Evolutionary conservation across 2,329 filamentous ascomycete species (phyloP).

Genomic region (Whalleya microplaca): DNA sequence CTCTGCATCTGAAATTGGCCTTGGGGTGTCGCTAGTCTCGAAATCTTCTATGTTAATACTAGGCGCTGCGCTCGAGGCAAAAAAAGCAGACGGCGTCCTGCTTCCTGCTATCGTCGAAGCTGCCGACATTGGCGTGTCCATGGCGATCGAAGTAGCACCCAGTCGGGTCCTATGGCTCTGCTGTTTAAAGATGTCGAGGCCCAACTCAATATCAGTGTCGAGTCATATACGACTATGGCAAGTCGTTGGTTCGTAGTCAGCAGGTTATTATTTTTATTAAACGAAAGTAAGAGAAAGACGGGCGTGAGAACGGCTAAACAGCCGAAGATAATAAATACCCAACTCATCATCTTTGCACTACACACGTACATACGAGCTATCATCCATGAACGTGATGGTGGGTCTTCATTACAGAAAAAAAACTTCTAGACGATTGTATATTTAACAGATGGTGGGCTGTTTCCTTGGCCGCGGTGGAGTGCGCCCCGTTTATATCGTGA

Average conservation of each 20-base stretch:
- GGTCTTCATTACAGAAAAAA: background rate
- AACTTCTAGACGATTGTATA: background rate
- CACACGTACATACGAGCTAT: background rate
- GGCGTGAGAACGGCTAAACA: background rate
- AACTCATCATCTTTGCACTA: background rate
- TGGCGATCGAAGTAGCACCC: background rate
- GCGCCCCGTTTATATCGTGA: background rate
- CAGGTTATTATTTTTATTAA: background rate
- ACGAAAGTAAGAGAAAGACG: background rate
- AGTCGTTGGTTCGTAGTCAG: background rate
- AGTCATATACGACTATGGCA: background rate
- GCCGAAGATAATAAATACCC: background rate
- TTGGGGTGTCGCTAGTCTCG: background rate
- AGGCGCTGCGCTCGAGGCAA: background rate
- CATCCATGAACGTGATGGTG: background rate
- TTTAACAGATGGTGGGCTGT: background rate
- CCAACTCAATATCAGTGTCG: background rate
- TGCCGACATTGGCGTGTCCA: constrained; percentile 3
- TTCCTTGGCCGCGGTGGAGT: background rate
- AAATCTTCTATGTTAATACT: background rate
- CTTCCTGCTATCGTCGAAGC: constrained; percentile 3
- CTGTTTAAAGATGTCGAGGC: background rate
- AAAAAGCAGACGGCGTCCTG: background rate
- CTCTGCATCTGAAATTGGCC: background rate
- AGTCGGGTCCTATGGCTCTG: background rate